Evolutionary conservation across 768 basidiomycete species (phyloP).

Genomic region (Pleurotus cornucopiae): DNA sequence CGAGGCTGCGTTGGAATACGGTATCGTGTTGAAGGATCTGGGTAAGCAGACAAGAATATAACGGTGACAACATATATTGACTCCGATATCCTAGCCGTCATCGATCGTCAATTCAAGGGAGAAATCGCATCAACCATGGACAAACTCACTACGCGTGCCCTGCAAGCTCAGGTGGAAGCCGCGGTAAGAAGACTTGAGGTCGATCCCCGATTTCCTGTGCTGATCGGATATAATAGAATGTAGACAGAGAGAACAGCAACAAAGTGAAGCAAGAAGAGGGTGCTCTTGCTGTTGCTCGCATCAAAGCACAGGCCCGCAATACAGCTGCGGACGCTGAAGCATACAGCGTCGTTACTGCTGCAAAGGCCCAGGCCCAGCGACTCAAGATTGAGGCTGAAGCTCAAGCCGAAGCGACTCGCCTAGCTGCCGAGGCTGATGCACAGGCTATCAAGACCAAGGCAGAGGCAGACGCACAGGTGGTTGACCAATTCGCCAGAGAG

Average conservation of each 20-base stretch:
- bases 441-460: conserved; percentile 63
- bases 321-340: conserved; percentile 75
- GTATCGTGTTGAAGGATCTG: conserved; percentile 78
- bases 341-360: conserved; percentile 68
- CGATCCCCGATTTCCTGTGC: too few relatives aligned
- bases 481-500: conserved; percentile 68
- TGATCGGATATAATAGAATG: conserved; percentile 44
- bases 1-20: conserved; percentile 77
- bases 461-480: conserved; percentile 54
- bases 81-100: conserved; percentile 51
- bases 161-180: conserved; percentile 86
- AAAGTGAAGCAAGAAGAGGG: conserved; percentile 85
- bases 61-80: neutral
- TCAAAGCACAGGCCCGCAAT: conserved; percentile 63
- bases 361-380: conserved; percentile 66
- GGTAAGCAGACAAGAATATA: conserved; percentile 31
- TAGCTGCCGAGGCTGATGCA: conserved; percentile 74
- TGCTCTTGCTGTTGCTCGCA: conserved; percentile 67
- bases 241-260: conserved; percentile 84
- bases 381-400: conserved; percentile 76
- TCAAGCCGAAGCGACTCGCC: conserved; percentile 70
- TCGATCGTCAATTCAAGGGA: conserved; percentile 85
- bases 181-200: conserved; percentile 43
- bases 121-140: conserved; percentile 86
- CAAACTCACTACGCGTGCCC: conserved; percentile 72